phyloP scores from a whole-genome alignment of 257 asterid species.

The Avicennia marina region DNA sequence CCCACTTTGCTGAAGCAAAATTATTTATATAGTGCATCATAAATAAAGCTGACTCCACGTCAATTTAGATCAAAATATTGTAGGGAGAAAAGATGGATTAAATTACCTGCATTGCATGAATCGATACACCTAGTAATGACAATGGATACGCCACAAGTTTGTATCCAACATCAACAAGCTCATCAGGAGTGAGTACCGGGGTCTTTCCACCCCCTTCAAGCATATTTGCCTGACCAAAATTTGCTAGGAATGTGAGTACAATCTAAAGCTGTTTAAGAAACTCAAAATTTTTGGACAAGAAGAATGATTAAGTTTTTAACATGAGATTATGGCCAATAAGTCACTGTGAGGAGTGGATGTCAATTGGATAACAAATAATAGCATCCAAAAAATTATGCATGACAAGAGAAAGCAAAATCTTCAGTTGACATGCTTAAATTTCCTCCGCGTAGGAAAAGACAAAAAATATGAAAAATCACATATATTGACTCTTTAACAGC shows the following conservation, averaged over 20 bases:
- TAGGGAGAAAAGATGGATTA: too few relatives aligned
- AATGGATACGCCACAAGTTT: conserved; percentile 90
- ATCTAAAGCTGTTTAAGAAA: not conserved
- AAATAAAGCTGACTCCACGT: too few relatives aligned
- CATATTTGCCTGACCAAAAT: conserved; percentile 74
- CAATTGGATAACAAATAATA: not conserved
- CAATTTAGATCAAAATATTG: too few relatives aligned
- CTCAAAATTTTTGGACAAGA: not conserved
- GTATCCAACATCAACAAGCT: conserved; percentile 83
- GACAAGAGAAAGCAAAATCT: not conserved
- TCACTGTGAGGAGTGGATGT: conserved; percentile 11
- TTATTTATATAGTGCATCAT: too few relatives aligned
- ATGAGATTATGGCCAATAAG: conserved; percentile 4
- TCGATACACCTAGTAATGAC: conserved; percentile 83
- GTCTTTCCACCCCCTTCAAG: conserved; percentile 98
- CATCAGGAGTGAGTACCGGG: conserved; percentile 78
- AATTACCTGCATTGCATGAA: conserved; percentile 94
- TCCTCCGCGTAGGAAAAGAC: too few relatives aligned
- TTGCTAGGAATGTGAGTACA: conserved; percentile 19
- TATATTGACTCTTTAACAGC: too few relatives aligned
- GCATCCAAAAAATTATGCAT: too few relatives aligned
- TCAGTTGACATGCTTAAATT: not conserved
- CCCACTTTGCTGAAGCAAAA: too few relatives aligned
- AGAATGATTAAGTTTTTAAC: not conserved
- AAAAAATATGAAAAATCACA: too few relatives aligned